These are phyloP conservation scores for Ricinus communis DNA, from an alignment of 345 rosid species.

Conservation along the genomic window DNA sequence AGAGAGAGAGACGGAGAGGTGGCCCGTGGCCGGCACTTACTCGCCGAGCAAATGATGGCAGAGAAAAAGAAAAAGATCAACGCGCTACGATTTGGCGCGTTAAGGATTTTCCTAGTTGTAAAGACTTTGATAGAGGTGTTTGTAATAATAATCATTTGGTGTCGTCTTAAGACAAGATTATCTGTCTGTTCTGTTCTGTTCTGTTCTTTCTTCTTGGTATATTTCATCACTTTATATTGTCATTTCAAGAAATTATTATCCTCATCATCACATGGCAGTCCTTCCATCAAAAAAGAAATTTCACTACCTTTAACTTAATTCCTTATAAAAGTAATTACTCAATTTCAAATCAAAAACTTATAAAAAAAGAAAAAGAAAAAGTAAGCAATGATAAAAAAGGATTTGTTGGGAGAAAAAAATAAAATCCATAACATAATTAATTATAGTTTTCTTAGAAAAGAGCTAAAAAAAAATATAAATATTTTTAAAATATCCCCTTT, in stretches of 20 bases:
- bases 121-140: no score
- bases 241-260: constrained; percentile 1
- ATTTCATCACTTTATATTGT: background rate
- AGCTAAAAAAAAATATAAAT: no score
- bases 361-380: no score
- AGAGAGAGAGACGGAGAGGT: background rate
- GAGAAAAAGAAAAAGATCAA: background rate
- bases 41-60: constrained; percentile 2
- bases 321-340: no score
- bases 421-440: no score
- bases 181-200: no score
- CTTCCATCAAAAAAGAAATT: background rate
- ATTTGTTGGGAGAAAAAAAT: no score
- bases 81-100: constrained; percentile 8
- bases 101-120: background rate
- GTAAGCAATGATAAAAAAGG: no score
- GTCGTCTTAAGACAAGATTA: background rate
- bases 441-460: no score
- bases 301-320: background rate
- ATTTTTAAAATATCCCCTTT: no score
- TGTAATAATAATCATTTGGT: background rate
- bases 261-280: background rate
- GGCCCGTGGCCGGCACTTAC: constrained; percentile 16
- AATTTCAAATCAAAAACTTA: no score
- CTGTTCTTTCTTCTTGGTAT: background rate